A percentile compares a stretch with the other conserved stretches of the same genome.
phyloP scores from a whole-genome alignment of 345 rosid species.

The Lepidium sativum region DNA sequence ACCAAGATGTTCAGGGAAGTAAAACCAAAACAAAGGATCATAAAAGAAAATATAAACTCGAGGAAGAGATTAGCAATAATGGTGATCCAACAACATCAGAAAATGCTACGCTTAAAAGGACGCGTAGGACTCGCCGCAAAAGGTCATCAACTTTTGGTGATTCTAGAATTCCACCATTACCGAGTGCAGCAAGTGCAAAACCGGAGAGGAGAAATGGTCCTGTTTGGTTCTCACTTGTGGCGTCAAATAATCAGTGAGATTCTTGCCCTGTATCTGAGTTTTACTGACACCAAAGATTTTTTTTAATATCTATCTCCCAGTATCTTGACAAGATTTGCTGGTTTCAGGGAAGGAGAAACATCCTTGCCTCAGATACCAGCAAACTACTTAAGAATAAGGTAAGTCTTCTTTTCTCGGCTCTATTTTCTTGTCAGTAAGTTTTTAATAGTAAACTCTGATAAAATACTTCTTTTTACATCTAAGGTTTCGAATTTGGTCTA shows the following conservation, averaged over 20 bases:
- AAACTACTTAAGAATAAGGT: conserved; percentile 79
- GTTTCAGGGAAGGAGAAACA: conserved; percentile 67
- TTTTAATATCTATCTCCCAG: not conserved
- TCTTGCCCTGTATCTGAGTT: not conserved
- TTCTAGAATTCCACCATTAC: conserved; percentile 45
- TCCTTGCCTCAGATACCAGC: conserved; percentile 83
- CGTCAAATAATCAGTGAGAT: conserved; percentile 81
- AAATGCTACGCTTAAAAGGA: conserved; percentile 48
- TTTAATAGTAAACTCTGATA: not conserved
- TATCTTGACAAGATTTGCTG: conserved; percentile 25
- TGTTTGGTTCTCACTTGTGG: conserved; percentile 93
- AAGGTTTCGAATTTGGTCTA: not conserved
- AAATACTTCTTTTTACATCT: not conserved
- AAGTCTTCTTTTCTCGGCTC: conserved; percentile 23
- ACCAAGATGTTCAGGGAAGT: conserved; percentile 31
- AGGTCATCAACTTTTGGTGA: conserved; percentile 47
- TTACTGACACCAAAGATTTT: not conserved
- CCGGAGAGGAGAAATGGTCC: conserved; percentile 56
- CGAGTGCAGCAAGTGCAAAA: conserved; percentile 41
- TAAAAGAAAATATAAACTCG: conserved; percentile 33
- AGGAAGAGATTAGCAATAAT: conserved; percentile 38
- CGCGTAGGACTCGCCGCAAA: conserved; percentile 50
- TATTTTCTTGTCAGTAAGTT: not conserved
- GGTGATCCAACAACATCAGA: conserved; percentile 47
- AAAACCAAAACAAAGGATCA: conserved; percentile 50